These are phyloP conservation scores for Cercophora samala DNA, from an alignment of 495 filamentous ascomycete species.

Conservation along the genomic window DNA sequence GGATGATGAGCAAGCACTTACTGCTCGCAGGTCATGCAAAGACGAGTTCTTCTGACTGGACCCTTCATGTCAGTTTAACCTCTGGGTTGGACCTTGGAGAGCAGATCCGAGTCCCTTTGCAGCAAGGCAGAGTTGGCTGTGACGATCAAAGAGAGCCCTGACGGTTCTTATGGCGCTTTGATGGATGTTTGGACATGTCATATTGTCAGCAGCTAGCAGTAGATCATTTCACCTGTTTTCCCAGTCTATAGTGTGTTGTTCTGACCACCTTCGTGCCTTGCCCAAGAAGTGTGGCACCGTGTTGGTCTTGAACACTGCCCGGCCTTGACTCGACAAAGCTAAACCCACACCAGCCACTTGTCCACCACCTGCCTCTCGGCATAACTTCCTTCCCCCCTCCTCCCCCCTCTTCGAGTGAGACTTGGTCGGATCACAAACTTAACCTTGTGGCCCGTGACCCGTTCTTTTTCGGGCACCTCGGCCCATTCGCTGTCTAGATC, in stretches of 20 bases:
- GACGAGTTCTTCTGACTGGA: constrained; percentile 28
- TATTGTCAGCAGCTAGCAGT: not conserved
- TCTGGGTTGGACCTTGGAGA: constrained; percentile 18
- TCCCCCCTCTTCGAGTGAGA: not conserved
- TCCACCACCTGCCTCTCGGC: not conserved
- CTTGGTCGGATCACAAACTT: not conserved
- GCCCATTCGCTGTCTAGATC: not conserved
- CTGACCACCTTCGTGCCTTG: too few relatives aligned
- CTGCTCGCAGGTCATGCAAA: constrained; percentile 14
- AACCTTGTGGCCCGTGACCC: not conserved
- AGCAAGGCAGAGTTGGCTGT: constrained; percentile 25
- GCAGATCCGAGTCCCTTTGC: constrained; percentile 32
- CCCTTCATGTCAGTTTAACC: constrained; percentile 31
- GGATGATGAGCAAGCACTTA: constrained; percentile 35
- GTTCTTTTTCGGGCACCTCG: not conserved
- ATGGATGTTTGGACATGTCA: not conserved
- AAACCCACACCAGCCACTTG: not conserved
- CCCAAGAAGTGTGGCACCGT: too few relatives aligned
- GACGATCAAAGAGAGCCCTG: constrained; percentile 56
- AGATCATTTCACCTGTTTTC: too few relatives aligned
- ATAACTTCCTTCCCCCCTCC: not conserved
- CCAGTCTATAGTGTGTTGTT: too few relatives aligned
- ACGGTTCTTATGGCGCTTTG: constrained; percentile 30
- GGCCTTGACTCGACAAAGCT: too few relatives aligned
- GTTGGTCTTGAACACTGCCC: too few relatives aligned